Percentiles rank a stretch among this genome's conserved stretches.
phyloP scores from a whole-genome alignment of 805 yeast genomes.

The Teunomyces gatunensis region DNA sequence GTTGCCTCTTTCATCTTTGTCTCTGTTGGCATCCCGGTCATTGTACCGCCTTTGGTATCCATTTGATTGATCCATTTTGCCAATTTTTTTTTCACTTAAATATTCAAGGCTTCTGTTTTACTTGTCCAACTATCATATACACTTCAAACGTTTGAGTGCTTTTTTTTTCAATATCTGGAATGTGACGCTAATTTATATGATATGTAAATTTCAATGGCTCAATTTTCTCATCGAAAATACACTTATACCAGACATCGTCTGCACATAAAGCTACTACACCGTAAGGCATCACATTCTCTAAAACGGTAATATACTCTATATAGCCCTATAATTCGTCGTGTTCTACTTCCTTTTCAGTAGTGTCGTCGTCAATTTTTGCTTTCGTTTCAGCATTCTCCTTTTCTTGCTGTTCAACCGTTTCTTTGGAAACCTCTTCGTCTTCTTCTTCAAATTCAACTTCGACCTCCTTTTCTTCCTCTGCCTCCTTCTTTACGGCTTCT shows the following conservation, averaged over 20 bases:
- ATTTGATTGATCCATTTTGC: background rate
- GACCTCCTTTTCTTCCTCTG: constrained; percentile 10
- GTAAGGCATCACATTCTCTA: background rate
- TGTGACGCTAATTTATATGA: background rate
- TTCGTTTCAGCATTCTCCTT: background rate
- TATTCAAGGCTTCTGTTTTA: too few species aligned
- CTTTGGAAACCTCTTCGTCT: constrained; percentile 8
- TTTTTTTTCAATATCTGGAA: background rate
- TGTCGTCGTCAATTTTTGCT: constrained; percentile 5
- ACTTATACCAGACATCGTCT: background rate
- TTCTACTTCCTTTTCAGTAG: constrained; percentile 11
- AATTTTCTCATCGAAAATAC: background rate
- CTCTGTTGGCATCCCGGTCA: constrained; percentile 7
- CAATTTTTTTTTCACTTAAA: background rate
- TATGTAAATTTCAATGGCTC: background rate
- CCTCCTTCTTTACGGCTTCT: constrained; percentile 18
- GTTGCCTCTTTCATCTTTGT: background rate
- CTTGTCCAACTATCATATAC: background rate
- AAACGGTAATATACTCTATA: background rate
- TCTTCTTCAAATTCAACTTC: constrained; percentile 8
- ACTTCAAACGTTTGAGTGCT: background rate
- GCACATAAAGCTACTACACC: background rate
- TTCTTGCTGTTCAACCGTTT: constrained; percentile 10
- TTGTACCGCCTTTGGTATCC: constrained; percentile 4
- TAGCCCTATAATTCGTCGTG: constrained; percentile 19